These are phyloP conservation scores for Aspergillus amoenus DNA, from an alignment of 2,329 filamentous ascomycete genomes.

Conservation along the genomic window DNA sequence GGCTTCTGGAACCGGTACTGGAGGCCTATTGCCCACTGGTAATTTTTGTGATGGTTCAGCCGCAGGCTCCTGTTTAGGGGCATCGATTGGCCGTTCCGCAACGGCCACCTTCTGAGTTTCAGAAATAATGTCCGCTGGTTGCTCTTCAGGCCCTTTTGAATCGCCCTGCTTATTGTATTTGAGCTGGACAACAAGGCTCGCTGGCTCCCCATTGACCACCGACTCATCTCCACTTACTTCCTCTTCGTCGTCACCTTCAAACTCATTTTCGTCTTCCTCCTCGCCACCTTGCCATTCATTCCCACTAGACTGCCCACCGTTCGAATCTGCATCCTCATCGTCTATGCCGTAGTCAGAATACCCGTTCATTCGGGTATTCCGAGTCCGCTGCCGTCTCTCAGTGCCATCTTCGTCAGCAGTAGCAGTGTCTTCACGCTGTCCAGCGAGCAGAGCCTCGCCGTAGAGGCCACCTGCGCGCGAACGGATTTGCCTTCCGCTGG, in stretches of 20 bases:
- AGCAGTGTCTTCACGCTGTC: slow-evolving; percentile 46
- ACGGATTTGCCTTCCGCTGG: slow-evolving; percentile 80
- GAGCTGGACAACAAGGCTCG: slow-evolving; percentile 74
- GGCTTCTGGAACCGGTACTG: background rate
- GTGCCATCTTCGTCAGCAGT: slow-evolving; percentile 46
- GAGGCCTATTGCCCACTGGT: slow-evolving; percentile 3
- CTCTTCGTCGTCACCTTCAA: slow-evolving; percentile 54
- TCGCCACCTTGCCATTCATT: slow-evolving; percentile 74
- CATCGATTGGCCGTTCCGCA: background rate
- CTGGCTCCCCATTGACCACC: slow-evolving; percentile 54
- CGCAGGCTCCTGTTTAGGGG: slow-evolving; percentile 2
- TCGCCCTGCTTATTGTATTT: slow-evolving; percentile 39
- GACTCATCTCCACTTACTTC: slow-evolving; percentile 42
- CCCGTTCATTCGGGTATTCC: slow-evolving; percentile 32
- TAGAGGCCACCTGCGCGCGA: slow-evolving; percentile 55
- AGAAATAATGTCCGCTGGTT: slow-evolving; percentile 10
- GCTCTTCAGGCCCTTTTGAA: slow-evolving; percentile 17
- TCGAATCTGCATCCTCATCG: slow-evolving; percentile 67
- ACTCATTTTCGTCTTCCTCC: slow-evolving; percentile 69
- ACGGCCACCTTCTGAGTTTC: slow-evolving; percentile 15
- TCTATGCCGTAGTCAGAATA: slow-evolving; percentile 58
- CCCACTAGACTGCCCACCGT: slow-evolving; percentile 57
- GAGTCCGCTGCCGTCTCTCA: slow-evolving; percentile 40
- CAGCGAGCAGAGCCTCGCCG: slow-evolving; percentile 57
- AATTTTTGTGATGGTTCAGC: slow-evolving; percentile 3